phyloP scores from a whole-genome alignment of 1,284 basidiomycete genomes.

The Bjerkandera adusta region DNA sequence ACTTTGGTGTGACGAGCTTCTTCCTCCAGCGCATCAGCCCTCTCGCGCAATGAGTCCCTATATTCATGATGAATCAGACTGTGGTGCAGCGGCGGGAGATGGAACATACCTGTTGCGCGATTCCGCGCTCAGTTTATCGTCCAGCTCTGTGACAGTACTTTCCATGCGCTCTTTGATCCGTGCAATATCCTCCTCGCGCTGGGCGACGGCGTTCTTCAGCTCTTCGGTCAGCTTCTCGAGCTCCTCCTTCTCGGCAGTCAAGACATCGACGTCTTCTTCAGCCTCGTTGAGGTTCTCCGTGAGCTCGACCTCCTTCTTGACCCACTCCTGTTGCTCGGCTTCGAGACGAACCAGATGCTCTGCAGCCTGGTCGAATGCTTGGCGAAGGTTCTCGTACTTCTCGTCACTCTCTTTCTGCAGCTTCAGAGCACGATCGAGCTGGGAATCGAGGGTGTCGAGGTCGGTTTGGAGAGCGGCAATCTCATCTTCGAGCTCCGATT shows the following conservation, averaged over 20 bases:
- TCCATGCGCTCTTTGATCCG: constrained; percentile 81
- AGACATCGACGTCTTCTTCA: constrained; percentile 59
- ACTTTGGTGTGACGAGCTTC: constrained; percentile 74
- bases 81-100: constrained; percentile 5
- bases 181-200: constrained; percentile 79
- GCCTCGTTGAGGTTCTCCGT: constrained; percentile 51
- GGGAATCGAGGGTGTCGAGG: constrained; percentile 81
- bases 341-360: constrained; percentile 83
- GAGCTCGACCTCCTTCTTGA: constrained; percentile 57
- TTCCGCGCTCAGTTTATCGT: constrained; percentile 71
- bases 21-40: constrained; percentile 59
- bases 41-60: constrained; percentile 64
- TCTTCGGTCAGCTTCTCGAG: constrained; percentile 70
- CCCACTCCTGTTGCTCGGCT: constrained; percentile 72
- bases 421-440: constrained; percentile 79
- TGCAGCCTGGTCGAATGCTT: constrained; percentile 80
- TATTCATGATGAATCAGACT: constrained; percentile 9
- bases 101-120: constrained; percentile 60
- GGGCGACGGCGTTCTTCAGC: constrained; percentile 64
- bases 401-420: constrained; percentile 78
- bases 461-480: constrained; percentile 79
- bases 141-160: constrained; percentile 63
- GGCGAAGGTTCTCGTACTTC: constrained; percentile 68
- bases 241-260: constrained; percentile 57
- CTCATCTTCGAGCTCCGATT: constrained; percentile 85